phyloP scores from a whole-genome alignment of 768 basidiomycete genomes.

The Mycena capillaripes region DNA sequence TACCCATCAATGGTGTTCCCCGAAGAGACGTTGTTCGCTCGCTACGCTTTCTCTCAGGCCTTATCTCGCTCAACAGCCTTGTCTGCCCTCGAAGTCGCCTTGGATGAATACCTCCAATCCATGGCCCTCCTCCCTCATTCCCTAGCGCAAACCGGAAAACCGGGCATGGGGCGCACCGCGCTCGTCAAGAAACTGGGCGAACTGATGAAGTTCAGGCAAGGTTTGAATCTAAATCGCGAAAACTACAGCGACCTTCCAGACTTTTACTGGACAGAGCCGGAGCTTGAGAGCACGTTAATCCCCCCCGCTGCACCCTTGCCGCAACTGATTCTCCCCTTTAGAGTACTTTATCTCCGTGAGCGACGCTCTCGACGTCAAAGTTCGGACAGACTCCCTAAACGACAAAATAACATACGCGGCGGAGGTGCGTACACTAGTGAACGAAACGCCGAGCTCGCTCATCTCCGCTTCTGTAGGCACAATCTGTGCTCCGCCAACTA shows the following conservation, averaged over 20 bases:
- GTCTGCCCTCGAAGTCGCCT: slow-evolving; percentile 86
- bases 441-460: background rate
- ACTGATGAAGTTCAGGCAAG: slow-evolving; percentile 92
- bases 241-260: slow-evolving; percentile 92
- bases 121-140: slow-evolving; percentile 86
- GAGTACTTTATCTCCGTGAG: slow-evolving; percentile 90
- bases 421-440: slow-evolving; percentile 59
- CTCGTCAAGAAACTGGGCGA: slow-evolving; percentile 95
- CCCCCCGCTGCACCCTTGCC: background rate
- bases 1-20: slow-evolving; percentile 71
- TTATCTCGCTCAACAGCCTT: slow-evolving; percentile 91
- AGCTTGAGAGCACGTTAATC: slow-evolving; percentile 76
- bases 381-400: slow-evolving; percentile 85
- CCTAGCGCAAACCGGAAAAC: slow-evolving; percentile 84
- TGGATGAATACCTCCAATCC: slow-evolving; percentile 87
- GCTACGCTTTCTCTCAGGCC: slow-evolving; percentile 94
- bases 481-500: slow-evolving; percentile 90
- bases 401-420: slow-evolving; percentile 94
- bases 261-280: slow-evolving; percentile 96
- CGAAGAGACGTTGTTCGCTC: slow-evolving; percentile 80
- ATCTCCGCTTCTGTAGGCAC: slow-evolving; percentile 61
- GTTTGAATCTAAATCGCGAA: slow-evolving; percentile 89
- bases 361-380: slow-evolving; percentile 87
- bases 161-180: slow-evolving; percentile 82
- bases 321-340: slow-evolving; percentile 42